Percentiles rank a stretch among this genome's conserved stretches.
phyloP scores from a whole-genome alignment of 495 filamentous ascomycete species.

The Beverwykella pulmonaria region DNA sequence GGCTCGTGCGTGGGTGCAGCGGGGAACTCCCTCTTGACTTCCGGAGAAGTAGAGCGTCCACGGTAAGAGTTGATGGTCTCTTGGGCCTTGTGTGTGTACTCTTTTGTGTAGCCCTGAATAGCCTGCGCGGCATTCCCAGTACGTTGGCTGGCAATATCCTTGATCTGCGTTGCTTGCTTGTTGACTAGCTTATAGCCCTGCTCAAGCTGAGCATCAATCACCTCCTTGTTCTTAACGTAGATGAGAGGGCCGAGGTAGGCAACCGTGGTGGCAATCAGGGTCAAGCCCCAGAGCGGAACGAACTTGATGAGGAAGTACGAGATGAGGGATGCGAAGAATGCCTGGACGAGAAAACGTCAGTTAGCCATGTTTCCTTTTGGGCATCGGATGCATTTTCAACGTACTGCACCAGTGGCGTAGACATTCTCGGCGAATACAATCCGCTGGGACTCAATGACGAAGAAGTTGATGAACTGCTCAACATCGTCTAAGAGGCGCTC shows the following conservation, averaged over 20 bases:
- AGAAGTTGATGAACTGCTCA: conserved; percentile 94
- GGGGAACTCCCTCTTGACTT: conserved; percentile 57
- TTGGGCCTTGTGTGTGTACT: conserved; percentile 37
- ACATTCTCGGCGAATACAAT: conserved; percentile 95
- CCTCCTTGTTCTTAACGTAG: conserved; percentile 90
- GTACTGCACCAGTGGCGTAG: conserved; percentile 74
- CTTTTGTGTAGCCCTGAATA: conserved; percentile 33
- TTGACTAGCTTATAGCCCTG: conserved; percentile 71
- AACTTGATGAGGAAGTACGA: conserved; percentile 95
- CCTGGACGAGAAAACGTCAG: conserved; percentile 54
- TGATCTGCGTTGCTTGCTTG: conserved; percentile 79
- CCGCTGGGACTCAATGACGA: conserved; percentile 94
- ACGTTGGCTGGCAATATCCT: conserved; percentile 77
- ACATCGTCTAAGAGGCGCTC: conserved; percentile 80
- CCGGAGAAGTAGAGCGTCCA: conserved; percentile 43
- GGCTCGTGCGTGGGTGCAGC: conserved; percentile 63
- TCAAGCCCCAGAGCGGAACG: conserved; percentile 89
- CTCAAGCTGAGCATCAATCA: conserved; percentile 84
- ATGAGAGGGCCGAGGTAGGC: conserved; percentile 85
- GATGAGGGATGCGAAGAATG: conserved; percentile 75
- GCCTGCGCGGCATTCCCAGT: conserved; percentile 53
- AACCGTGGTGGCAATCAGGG: conserved; percentile 72
- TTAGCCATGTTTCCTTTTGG: neutral
- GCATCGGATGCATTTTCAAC: conserved; percentile 41
- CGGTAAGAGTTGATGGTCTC: conserved; percentile 31